Conservation (phyloP, 2,329 filamentous ascomycete genomes). For the Spiromastix sp. region DNA sequence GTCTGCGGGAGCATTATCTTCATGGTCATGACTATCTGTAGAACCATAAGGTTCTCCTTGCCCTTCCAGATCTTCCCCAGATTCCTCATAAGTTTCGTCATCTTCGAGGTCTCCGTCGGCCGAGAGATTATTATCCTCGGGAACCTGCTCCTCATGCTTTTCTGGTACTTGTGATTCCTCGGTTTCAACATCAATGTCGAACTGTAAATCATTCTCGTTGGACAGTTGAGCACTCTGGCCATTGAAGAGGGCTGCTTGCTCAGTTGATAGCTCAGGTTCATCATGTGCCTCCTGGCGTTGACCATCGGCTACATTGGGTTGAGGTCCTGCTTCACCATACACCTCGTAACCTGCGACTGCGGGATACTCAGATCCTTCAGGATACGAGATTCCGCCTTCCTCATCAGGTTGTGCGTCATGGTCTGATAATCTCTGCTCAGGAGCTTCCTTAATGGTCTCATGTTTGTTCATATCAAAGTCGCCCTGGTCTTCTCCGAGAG, state of each 20-base stretch:
- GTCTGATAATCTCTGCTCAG: no score
- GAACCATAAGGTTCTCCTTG: no score
- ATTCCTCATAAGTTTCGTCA: slow-evolving; percentile 9
- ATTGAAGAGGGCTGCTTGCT: slow-evolving; percentile 3
- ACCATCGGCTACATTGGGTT: not conserved
- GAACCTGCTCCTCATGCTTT: not conserved
- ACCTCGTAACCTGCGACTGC: not conserved
- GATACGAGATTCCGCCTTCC: no score
- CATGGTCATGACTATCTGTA: no score
- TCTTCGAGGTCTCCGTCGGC: slow-evolving; percentile 9
- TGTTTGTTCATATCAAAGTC: no score
- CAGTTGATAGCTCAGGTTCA: not conserved
- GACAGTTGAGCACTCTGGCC: not conserved
- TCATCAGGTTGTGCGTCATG: slow-evolving; percentile 13
- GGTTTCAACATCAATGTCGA: slow-evolving; percentile 6
- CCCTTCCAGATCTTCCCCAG: no score
- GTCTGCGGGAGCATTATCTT: not conserved
- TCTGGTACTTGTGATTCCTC: no score
- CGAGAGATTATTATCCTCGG: not conserved
- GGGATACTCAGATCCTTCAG: not conserved
- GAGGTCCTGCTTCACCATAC: not conserved
- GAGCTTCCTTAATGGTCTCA: no score
- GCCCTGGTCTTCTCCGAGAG: no score
- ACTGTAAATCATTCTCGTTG: slow-evolving; percentile 4
- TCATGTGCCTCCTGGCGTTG: not conserved